Evolutionary conservation across 2,329 filamentous ascomycete genomes (phyloP), one percentile per base, ranked within the genome.

Genomic region (Ophiocordyceps sinensis): DNA sequence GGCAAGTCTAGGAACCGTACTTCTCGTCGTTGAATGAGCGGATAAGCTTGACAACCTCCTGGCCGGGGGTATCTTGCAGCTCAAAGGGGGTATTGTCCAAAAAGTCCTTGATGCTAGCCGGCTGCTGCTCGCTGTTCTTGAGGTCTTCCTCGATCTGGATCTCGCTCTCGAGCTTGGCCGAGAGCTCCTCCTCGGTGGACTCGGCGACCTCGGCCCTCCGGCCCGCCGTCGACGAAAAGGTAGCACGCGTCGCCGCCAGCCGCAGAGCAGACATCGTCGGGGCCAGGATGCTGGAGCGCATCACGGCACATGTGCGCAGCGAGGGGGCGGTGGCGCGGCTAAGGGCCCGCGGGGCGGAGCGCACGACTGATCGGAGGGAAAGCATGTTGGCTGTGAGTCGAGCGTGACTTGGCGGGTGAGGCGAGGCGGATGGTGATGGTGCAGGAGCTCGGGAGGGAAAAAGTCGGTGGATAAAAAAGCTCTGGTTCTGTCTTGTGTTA

Each of bases 11-110:
- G 8, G 21, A n/a, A 7, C 9, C 79, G 64, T 64, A 91, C 86
- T 81, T 85, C 70, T 98, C 91, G 47, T 94, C 80, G 54, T 83
- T 84, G 56, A 85, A 89, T 49, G 75, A 81, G 56, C 88, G 82
- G 45, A 78, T 82, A 50, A 98, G 73, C 55, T 82, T 72, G 51
- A 98, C 84, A 52, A 94, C 86, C 67, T 96, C 85, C 62, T 86
- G 75, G 47, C 91, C 91, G 26, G 81, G 71, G 28, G 72, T 77
- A 63, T 98, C 91, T 55, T 85, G 70, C 46, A 91, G 73, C 71
- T 89, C 72, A 63, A 87, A 98, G 34, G 81, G 75, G 56, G 81
- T 80, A 66, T 85, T 89, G 57, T 89, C 79, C 38, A 95, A 66
- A 64, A 93, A 95, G 60, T 91, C 85, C 66, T 86, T 81, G 61